A percentile compares a stretch with the other conserved stretches of the same genome.
phyloP scores from a whole-genome alignment of 805 yeast genomes.

The Starmerella cellae region DNA sequence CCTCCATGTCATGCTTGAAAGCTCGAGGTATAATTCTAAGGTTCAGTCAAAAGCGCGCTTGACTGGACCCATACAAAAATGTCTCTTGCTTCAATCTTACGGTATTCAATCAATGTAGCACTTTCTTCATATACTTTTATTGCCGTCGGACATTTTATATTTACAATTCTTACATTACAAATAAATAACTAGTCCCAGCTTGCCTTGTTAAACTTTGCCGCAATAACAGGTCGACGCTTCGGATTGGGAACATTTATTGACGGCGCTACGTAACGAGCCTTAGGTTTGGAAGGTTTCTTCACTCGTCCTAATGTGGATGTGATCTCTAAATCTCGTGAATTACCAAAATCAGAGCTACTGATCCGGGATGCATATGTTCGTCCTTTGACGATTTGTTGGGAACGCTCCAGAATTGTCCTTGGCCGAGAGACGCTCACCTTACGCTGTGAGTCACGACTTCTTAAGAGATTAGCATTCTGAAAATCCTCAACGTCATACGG shows the following conservation, averaged over 20 bases:
- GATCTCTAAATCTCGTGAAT: slow-evolving; percentile 12
- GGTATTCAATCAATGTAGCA: too few species aligned
- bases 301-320: slow-evolving; percentile 8
- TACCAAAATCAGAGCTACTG: slow-evolving; percentile 6
- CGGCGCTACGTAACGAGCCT: slow-evolving; percentile 8
- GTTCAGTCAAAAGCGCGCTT: too few species aligned
- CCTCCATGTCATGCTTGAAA: too few species aligned
- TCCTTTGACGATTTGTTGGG: background rate
- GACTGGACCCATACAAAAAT: too few species aligned
- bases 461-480: too few species aligned
- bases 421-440: slow-evolving; percentile 1
- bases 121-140: too few species aligned
- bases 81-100: too few species aligned
- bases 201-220: background rate
- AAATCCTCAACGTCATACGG: background rate
- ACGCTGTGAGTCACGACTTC: background rate
- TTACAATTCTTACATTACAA: too few species aligned
- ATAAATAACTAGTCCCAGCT: slow-evolving; percentile 1
- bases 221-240: slow-evolving; percentile 3
- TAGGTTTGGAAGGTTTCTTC: background rate
- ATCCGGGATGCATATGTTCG: slow-evolving; percentile 16
- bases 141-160: too few species aligned
- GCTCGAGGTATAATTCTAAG: too few species aligned
- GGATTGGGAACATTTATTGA: slow-evolving; percentile 1
- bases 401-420: background rate